Evolutionary conservation across 1,284 basidiomycete species (phyloP), one percentile per base, ranked within the genome.

Genomic region (Inonotus hispidus): DNA sequence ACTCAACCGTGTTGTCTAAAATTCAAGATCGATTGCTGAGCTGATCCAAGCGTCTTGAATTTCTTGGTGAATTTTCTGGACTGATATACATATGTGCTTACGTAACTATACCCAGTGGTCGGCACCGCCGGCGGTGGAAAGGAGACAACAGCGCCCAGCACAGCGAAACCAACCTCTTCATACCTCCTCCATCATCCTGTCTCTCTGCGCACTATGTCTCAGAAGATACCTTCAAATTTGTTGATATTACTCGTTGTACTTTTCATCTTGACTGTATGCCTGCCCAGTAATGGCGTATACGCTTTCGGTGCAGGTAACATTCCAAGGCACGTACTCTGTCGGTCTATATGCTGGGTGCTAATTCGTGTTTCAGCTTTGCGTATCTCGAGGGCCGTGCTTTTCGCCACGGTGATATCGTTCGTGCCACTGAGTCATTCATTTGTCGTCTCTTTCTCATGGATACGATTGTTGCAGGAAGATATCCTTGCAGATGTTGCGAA

Each of bases 371-470:
- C 66, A 87, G 85, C 50, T 89, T 84, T 69, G 84, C 87, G 10
- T 90, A 84, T 70, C 76, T 90, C 73, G 87, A 90, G 69, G 87
- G 90, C 53, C 84, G 81, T 66, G 92, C 92, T 0, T 93, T 90
- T 73, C 77, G 92, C 52, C 92, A 94, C 71, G 92, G 92, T 41
- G 91, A 93, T 72, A 93, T 93, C 64, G 90, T 92, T 68, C 69
- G 83, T 72, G 56, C 11, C 53, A 56, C 47, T 35, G 50, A 7
- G n/a, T 29, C 61, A 14, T 21, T 61, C 53, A 53, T 19, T 19
- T 27, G 47, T 8, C 27, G 35, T 35, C 53, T 41, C 64, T 53
- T 62, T 19, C 35, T 47, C n/a, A 52, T 35, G 16, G 14, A 14
- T 13, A 4, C 25, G 10, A 11, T 52, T 27, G 38, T 50, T 29